Percentiles rank a stretch among this genome's conserved stretches.
Evolutionary conservation across 495 filamentous ascomycete genomes (phyloP).

Genomic region (Chlorociboria aeruginascens): DNA sequence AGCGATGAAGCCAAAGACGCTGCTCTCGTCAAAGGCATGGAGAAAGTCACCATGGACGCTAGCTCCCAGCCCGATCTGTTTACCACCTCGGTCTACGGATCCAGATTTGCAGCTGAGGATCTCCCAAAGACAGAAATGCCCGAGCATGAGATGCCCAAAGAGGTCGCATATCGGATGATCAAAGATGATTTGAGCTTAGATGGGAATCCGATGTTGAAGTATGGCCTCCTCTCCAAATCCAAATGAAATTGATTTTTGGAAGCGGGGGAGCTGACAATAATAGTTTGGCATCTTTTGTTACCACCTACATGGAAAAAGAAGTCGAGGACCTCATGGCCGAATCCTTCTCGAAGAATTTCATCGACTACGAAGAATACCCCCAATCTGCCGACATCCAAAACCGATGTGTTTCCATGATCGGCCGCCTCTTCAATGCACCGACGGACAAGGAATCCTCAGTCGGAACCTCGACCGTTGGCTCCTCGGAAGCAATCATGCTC

Average conservation of each 20-base stretch:
- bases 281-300: slow-evolving; percentile 70
- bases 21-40: slow-evolving; percentile 29
- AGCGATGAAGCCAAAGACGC: slow-evolving; percentile 33
- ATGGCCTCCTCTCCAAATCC: slow-evolving; percentile 21
- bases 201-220: slow-evolving; percentile 82
- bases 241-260: not conserved
- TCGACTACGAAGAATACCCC: slow-evolving; percentile 87
- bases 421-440: slow-evolving; percentile 71
- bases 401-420: slow-evolving; percentile 88
- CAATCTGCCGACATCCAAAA: slow-evolving; percentile 85
- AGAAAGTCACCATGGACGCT: slow-evolving; percentile 30
- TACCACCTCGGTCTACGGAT: slow-evolving; percentile 75
- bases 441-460: slow-evolving; percentile 44
- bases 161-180: slow-evolving; percentile 90
- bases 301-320: slow-evolving; percentile 88
- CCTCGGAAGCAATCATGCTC: slow-evolving; percentile 85
- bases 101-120: slow-evolving; percentile 63
- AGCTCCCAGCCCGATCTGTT: slow-evolving; percentile 39
- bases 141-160: slow-evolving; percentile 76
- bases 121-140: slow-evolving; percentile 79
- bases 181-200: slow-evolving; percentile 85
- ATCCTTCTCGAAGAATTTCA: slow-evolving; percentile 84
- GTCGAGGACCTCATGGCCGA: slow-evolving; percentile 86
- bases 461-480: slow-evolving; percentile 78
- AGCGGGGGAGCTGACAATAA: not conserved